phyloP scores from a whole-genome alignment of 495 filamentous ascomycete species.

The Penicillium nucicola region DNA sequence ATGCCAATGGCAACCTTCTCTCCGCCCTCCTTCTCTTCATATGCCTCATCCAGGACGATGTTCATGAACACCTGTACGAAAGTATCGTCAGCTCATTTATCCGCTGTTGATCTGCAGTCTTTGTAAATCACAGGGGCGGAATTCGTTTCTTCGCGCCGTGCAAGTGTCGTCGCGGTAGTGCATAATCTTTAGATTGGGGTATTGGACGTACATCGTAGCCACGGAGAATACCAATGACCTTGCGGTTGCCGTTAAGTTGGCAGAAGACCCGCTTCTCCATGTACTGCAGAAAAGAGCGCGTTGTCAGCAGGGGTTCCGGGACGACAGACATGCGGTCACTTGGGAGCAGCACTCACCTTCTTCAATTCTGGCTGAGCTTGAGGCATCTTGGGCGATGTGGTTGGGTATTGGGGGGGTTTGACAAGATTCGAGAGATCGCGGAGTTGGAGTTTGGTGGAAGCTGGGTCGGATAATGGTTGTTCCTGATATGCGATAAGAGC shows the following conservation, averaged over 20 bases:
- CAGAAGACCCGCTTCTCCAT: conserved; percentile 99
- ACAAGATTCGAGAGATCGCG: conserved; percentile 9
- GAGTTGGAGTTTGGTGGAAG: conserved; percentile 26
- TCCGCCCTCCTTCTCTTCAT: conserved; percentile 88
- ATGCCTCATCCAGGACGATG: conserved; percentile 96
- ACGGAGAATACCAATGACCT: conserved; percentile 89
- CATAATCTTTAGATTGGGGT: neutral
- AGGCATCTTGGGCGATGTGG: conserved; percentile 68
- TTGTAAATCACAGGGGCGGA: neutral
- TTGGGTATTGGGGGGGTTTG: conserved; percentile 13
- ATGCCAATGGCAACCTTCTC: conserved; percentile 91
- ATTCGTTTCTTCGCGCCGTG: too few relatives aligned
- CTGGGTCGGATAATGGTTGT: conserved; percentile 33
- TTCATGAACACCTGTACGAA: conserved; percentile 86
- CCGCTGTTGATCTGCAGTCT: neutral
- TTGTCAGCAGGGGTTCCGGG: conserved; percentile 10
- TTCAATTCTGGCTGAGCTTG: conserved; percentile 98
- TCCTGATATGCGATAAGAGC: conserved; percentile 33
- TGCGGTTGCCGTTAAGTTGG: conserved; percentile 94
- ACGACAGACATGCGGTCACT: neutral
- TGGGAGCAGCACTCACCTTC: conserved; percentile 59
- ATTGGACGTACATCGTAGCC: conserved; percentile 81
- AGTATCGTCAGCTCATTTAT: conserved; percentile 3
- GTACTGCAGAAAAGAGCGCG: conserved; percentile 60
- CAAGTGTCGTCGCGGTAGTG: neutral